Percentiles rank a stretch among this genome's conserved stretches.
These are phyloP conservation scores for Xylaria digitata DNA, from an alignment of 2,329 filamentous ascomycete species.

Conservation along the genomic window DNA sequence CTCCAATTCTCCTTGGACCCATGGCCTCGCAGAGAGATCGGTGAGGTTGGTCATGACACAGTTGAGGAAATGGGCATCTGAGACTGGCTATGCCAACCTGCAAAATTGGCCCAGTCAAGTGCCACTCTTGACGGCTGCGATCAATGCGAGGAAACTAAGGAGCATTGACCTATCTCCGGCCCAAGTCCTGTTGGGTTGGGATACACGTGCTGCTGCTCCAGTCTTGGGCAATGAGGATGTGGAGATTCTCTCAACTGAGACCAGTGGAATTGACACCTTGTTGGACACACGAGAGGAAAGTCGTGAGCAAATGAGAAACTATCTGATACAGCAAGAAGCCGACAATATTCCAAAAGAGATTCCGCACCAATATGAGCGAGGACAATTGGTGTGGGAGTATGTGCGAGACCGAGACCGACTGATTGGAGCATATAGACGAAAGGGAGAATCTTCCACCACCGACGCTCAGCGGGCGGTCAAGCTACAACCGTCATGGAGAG, in stretches of 20 bases:
- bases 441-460: background rate
- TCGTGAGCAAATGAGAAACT: no score
- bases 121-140: background rate
- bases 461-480: background rate
- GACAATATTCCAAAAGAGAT: background rate
- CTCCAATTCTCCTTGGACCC: background rate
- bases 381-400: slow-evolving; percentile 1
- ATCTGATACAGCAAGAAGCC: background rate
- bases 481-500: background rate
- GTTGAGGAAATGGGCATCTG: background rate
- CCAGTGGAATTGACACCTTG: background rate
- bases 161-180: background rate
- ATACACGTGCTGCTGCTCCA: background rate
- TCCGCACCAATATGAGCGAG: background rate
- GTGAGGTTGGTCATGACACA: no score
- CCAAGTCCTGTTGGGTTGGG: background rate
- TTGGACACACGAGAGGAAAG: background rate
- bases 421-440: background rate
- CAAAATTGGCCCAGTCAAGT: background rate
- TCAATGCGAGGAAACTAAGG: background rate
- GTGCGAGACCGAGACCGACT: background rate
- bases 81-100: background rate
- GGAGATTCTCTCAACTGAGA: background rate
- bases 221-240: background rate
- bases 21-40: background rate